Conservation (phyloP, 2,329 filamentous ascomycete genomes). For the Pseudocercospora musae region DNA sequence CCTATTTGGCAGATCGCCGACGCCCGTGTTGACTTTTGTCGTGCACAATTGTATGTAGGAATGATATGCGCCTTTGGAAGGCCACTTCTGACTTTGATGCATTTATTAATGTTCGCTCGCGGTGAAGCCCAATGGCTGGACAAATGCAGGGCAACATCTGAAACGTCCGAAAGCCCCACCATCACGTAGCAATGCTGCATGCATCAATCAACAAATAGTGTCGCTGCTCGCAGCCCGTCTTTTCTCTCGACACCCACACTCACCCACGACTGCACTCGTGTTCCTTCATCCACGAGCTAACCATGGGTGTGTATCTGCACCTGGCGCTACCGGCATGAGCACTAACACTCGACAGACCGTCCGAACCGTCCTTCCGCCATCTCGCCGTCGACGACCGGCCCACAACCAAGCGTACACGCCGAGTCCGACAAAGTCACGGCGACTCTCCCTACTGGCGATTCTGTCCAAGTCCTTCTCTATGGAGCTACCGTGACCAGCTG, state of each 20-base stretch:
- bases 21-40: background rate
- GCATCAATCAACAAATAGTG: background rate
- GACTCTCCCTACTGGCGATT: constrained; percentile 79
- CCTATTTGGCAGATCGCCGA: background rate
- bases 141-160: background rate
- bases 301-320: background rate
- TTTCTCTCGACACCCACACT: background rate
- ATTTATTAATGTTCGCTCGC: background rate
- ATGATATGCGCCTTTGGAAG: background rate
- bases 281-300: background rate
- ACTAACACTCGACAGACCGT: constrained; percentile 53
- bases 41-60: background rate
- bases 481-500: constrained; percentile 92
- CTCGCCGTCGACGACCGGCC: constrained; percentile 56
- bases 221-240: background rate
- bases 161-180: background rate
- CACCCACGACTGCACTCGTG: background rate
- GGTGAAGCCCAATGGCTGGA: background rate
- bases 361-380: constrained; percentile 76
- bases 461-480: constrained; percentile 78
- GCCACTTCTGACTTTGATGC: background rate
- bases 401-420: constrained; percentile 74
- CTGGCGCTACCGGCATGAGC: background rate
- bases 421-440: constrained; percentile 73
- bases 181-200: background rate